Evolutionary conservation across 495 filamentous ascomycete genomes (phyloP), one percentile per base, ranked within the genome.

Genomic region (Penicillium steckii): DNA sequence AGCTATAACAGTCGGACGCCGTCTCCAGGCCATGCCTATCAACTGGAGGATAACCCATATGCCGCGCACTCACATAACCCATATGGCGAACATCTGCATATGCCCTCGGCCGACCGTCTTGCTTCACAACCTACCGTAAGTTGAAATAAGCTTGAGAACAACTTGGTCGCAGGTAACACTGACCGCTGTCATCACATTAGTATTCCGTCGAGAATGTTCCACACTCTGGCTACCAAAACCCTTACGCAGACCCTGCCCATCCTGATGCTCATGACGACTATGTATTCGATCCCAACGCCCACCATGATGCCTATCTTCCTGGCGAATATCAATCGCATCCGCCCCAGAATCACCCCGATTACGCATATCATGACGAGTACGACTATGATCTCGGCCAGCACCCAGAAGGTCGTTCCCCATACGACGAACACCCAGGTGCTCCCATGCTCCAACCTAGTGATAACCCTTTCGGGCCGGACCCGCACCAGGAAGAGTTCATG

Each of bases 171-270:
- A n/a, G n/a, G n/a, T 4, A 33, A 17, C 9, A 41, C 50, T 62
- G n/a, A 63, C 47, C 50, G 29, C 45, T 32, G 19, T 62, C 48
- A 1, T 26, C 3, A 48, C 33, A 2, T 32, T 48, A 76, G 83
- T 92, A 93, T 72, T 95, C 91, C 1, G 86, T 92, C 1, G 88
- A 91, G 64, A 86, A 88, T 60, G 75, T 90, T 24, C 72, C 85
- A 13, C 80, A 80, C 56, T 85, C 86, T 15, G 82, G 83, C 35
- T 85, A 85, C 55, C 85, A 83, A 58, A 80, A 88, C 48, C 72
- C 74, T 44, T 89, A 85, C 59, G 82, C 85, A 69, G 65, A 75
- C 60, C 74, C 74, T 44, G 76, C 66, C 40, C 70, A 51, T 56
- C 71, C 60, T 50, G 85, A 80, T 64, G 67, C 60, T 35, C 66